Conservation (phyloP, 2,329 filamentous ascomycete genomes). For the Beauveria scarabaeidicola region DNA sequence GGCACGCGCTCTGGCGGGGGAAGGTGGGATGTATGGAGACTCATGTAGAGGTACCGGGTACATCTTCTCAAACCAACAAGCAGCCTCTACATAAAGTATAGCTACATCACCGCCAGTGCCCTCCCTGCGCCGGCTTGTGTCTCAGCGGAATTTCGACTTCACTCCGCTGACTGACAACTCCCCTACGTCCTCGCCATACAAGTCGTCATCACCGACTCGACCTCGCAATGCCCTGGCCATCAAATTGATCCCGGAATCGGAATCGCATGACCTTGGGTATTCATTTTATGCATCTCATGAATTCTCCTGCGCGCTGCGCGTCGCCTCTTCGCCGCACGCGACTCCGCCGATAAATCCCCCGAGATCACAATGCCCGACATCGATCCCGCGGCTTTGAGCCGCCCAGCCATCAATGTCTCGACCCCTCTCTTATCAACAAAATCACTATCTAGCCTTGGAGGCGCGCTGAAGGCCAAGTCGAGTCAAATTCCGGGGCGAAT, state of each 20-base stretch:
- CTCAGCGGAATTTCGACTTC: conserved; percentile 30
- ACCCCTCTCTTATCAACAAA: conserved; percentile 52
- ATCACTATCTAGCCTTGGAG: conserved; percentile 44
- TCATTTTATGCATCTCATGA: conserved; percentile 37
- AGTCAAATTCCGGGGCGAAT: conserved; percentile 57
- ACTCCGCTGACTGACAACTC: conserved; percentile 22
- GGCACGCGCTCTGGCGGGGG: conserved; percentile 13
- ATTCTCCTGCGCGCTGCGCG: conserved; percentile 33
- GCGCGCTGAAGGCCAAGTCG: conserved; percentile 46
- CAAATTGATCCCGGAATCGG: conserved; percentile 28
- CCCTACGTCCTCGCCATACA: conserved; percentile 16
- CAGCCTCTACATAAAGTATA: conserved; percentile 14
- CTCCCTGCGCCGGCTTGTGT: conserved; percentile 14
- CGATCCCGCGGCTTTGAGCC: conserved; percentile 60
- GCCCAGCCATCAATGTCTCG: conserved; percentile 47
- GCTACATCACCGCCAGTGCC: conserved; percentile 18
- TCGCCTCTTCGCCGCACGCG: conserved; percentile 40
- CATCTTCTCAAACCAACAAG: neutral
- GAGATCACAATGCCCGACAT: conserved; percentile 54
- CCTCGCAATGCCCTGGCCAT: conserved; percentile 37
- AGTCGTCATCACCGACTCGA: conserved; percentile 31
- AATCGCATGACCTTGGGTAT: conserved; percentile 33
- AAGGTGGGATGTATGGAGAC: conserved; percentile 13
- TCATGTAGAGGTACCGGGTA: neutral
- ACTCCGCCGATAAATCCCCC: conserved; percentile 25